A percentile compares a stretch with the other conserved stretches of the same genome.
These are phyloP conservation scores for Trichoderma breve DNA, from an alignment of 2,329 filamentous ascomycete genomes.

Conservation along the genomic window DNA sequence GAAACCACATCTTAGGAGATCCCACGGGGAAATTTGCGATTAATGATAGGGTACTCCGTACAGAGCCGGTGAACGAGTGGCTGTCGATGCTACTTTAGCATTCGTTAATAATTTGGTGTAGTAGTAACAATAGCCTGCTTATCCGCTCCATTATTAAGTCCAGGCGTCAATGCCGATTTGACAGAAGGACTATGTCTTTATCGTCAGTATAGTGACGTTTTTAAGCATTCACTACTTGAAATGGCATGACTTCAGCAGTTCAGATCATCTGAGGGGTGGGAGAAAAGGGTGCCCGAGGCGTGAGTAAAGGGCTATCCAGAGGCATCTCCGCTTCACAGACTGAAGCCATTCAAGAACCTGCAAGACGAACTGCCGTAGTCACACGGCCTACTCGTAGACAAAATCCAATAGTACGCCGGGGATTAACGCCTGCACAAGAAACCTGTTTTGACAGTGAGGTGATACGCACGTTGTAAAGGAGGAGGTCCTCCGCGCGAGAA, in stretches of 20 bases:
- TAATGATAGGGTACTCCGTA: not conserved
- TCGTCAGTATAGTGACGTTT: not conserved
- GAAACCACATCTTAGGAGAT: slow-evolving; percentile 1
- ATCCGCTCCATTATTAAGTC: not conserved
- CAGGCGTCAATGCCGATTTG: not conserved
- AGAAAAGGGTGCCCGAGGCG: not conserved
- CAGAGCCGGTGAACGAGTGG: not conserved
- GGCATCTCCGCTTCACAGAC: not conserved
- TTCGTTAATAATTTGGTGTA: not conserved
- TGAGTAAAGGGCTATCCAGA: not conserved
- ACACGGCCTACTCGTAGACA: not conserved
- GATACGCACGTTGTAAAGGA: not conserved
- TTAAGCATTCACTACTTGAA: not conserved
- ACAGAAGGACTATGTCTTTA: not conserved
- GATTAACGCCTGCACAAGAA: not conserved
- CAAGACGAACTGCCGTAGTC: not conserved
- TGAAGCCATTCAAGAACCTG: not conserved
- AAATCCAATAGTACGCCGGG: not conserved
- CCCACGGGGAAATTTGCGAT: not conserved
- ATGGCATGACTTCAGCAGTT: not conserved
- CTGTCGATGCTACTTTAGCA: slow-evolving; percentile 10
- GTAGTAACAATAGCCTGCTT: not conserved
- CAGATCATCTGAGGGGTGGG: not conserved
- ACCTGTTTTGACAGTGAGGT: not conserved
- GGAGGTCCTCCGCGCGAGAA: not conserved